Evolutionary conservation across 108 stramenopile species (phyloP).

Genomic region (Nitzschia sp.): DNA sequence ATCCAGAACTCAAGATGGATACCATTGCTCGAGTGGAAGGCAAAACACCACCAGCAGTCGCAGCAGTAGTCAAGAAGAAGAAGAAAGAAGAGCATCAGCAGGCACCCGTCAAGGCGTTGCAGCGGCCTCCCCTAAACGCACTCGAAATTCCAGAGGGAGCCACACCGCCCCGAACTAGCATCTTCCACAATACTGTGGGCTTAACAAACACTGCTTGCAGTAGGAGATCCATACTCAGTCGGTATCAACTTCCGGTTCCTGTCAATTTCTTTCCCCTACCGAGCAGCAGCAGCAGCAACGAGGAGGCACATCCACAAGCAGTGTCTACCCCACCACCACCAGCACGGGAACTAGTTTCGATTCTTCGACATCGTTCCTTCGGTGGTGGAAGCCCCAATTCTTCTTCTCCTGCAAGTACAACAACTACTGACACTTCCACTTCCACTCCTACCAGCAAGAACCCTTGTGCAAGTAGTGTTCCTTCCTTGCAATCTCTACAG

Average conservation of each 20-base stretch:
- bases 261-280: not conserved
- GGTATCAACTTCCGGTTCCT: not conserved
- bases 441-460: not conserved
- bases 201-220: too few species aligned
- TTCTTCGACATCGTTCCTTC: constrained; percentile 1
- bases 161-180: not conserved
- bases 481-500: not conserved
- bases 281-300: too few species aligned
- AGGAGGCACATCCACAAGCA: not conserved
- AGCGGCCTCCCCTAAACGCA: not conserved
- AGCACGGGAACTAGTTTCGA: not conserved
- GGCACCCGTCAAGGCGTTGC: not conserved
- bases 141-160: not conserved
- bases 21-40: too few species aligned
- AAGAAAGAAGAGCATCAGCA: too few species aligned
- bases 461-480: not conserved
- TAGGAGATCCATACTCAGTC: not conserved
- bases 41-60: too few species aligned
- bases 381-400: too few species aligned
- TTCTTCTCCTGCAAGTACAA: too few species aligned
- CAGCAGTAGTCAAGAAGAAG: too few species aligned
- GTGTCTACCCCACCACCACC: not conserved
- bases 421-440: not conserved
- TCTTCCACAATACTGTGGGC: too few species aligned
- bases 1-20: too few species aligned